These are phyloP conservation scores for Suhomyces coccinellae DNA, from an alignment of 1,139 yeast species.

Conservation along the genomic window DNA sequence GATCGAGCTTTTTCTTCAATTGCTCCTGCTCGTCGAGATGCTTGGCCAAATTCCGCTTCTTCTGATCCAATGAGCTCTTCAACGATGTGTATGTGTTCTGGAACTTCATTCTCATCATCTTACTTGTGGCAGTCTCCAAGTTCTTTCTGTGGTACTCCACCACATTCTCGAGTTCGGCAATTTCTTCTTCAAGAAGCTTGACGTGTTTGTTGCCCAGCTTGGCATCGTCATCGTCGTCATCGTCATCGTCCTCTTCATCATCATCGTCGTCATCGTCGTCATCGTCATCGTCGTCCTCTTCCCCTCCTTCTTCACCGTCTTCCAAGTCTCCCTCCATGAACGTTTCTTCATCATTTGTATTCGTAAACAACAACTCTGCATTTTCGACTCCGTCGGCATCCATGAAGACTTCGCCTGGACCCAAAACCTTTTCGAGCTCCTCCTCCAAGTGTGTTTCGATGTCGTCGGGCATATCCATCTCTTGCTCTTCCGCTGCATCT, in stretches of 20 bases:
- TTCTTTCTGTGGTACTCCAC: constrained; percentile 76
- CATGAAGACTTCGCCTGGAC: constrained; percentile 16
- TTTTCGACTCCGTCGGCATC: constrained; percentile 6
- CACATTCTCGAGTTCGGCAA: constrained; percentile 76
- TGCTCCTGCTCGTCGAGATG: constrained; percentile 30
- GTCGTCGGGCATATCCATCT: constrained; percentile 23
- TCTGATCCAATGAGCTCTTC: constrained; percentile 79
- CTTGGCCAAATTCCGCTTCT: constrained; percentile 64
- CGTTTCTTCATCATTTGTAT: constrained; percentile 15
- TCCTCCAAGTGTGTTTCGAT: constrained; percentile 31
- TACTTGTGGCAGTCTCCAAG: constrained; percentile 76
- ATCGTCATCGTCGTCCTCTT: constrained; percentile 21
- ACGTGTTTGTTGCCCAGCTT: constrained; percentile 59
- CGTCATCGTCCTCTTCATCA: constrained; percentile 31
- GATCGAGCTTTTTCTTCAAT: constrained; percentile 21
- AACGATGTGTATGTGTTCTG: constrained; percentile 78
- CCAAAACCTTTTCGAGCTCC: constrained; percentile 45
- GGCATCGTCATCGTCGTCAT: constrained; percentile 30
- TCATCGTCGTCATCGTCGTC: constrained; percentile 30
- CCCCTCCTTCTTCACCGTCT: constrained; percentile 18
- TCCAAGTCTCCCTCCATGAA: constrained; percentile 13
- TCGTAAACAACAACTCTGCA: constrained; percentile 11
- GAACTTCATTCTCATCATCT: constrained; percentile 85
- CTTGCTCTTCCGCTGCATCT: constrained; percentile 13
- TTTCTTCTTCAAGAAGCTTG: constrained; percentile 80